Evolutionary conservation across 1,284 basidiomycete genomes (phyloP).

Genomic region (Xerocomus minutiporus): DNA sequence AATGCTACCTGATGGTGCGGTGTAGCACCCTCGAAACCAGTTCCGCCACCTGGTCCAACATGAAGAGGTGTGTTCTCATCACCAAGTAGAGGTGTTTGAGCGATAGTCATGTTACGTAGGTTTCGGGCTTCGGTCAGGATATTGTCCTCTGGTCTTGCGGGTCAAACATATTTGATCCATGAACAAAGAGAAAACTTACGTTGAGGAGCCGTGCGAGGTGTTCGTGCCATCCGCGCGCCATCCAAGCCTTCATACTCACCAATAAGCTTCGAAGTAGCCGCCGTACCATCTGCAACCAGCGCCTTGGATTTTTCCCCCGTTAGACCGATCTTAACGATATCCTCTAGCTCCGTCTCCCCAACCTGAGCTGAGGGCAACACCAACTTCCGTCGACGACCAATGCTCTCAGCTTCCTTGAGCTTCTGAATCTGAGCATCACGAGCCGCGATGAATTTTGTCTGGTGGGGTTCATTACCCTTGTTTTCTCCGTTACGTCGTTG

Average conservation of each 20-base stretch:
- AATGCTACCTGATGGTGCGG: slow-evolving; percentile 85
- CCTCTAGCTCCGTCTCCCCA: slow-evolving; percentile 92
- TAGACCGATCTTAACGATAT: slow-evolving; percentile 97
- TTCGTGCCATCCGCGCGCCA: slow-evolving; percentile 84
- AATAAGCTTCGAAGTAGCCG: slow-evolving; percentile 81
- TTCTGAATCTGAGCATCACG: slow-evolving; percentile 97
- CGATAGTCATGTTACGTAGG: slow-evolving; percentile 85
- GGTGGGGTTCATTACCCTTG: slow-evolving; percentile 66
- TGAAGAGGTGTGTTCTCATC: slow-evolving; percentile 95
- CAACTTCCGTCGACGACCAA: slow-evolving; percentile 84
- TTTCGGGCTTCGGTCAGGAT: slow-evolving; percentile 94
- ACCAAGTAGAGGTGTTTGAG: slow-evolving; percentile 92
- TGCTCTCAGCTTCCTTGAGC: slow-evolving; percentile 94
- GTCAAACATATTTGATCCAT: slow-evolving; percentile 11
- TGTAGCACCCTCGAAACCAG: slow-evolving; percentile 88
- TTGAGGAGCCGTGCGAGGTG: slow-evolving; percentile 88
- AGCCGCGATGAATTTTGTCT: slow-evolving; percentile 89
- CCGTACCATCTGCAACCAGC: slow-evolving; percentile 75
- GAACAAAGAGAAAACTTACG: slow-evolving; percentile 49
- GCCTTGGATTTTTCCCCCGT: slow-evolving; percentile 86
- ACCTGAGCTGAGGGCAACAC: slow-evolving; percentile 90
- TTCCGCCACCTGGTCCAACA: slow-evolving; percentile 63
- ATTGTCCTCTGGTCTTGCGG: slow-evolving; percentile 66
- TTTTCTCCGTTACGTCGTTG: slow-evolving; percentile 60
- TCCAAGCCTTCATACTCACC: slow-evolving; percentile 92